Base-by-base conservation (phyloP, 2,329 filamentous ascomycete species). In the Epichloe typhina region DNA sequence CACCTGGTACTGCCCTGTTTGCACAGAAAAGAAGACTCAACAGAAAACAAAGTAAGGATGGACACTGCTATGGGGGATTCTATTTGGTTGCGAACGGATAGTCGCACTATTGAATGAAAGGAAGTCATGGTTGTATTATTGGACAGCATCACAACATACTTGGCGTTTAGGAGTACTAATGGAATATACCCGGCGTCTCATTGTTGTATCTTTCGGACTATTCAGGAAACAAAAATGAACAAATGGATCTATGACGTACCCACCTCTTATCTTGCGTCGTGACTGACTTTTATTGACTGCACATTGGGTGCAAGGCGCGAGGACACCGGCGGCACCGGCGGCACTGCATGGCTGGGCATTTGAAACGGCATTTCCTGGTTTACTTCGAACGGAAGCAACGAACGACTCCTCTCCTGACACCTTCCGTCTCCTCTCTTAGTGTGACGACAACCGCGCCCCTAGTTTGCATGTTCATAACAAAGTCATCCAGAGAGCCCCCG, bases 401-500 rank as follows among this genome's bases (percentile, higher is more conserved):
- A 33, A 84, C 77, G 4, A 84, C 79, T 21, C 77, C 79, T 37
- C 80, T 72, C 49, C 77, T 72, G 8, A 84, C 80, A 1, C 80
- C 80, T 45, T 79, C 75, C 0, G 71, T 69, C 61, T 83, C 80
- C 59, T 83, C 78, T 52, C 75, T 70, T 36, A 83, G 56, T 46
- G 71, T 69, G 40, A 70, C 64, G 37, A 83, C 73, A 3, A 58
- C 55, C 11, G 68, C 72, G 2, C 78, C 79, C 38, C 70, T 70
- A 0, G 62, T 67, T 50, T 68, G 68, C 41, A 79, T 74, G 55
- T 68, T 71, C 47, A 72, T 66, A 46, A 82, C 69, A 58, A 93
- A 88, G 56, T 86, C 86, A 62, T 88, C 84, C 21, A 93, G 75
- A 19, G 86, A 89, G 0, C 87, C 87, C 0, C 87, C 87, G 5